Evolutionary conservation across 169 alveolate genomes (phyloP), one percentile per base, ranked within the genome.

Genomic region (Neospora caninum): DNA sequence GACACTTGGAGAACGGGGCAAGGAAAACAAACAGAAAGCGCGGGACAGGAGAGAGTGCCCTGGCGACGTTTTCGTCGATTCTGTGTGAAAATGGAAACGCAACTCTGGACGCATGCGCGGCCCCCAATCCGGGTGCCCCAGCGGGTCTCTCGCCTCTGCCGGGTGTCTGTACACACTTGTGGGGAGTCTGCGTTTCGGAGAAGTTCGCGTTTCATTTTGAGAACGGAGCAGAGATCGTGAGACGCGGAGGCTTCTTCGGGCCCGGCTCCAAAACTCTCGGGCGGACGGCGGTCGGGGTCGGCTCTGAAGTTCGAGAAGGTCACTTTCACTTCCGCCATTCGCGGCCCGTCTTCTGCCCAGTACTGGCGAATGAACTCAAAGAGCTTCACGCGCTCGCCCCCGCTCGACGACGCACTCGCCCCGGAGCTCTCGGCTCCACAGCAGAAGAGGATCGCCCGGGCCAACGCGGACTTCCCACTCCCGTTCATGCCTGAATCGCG

Each of bases 361-460:
- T 91, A 82, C 34, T 91, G 80, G 42, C 94, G 36, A 25, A 91
- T 91, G 80, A 64, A 91, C 38, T 91, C 94, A 67, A 38, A 91
- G 49, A 91, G 64, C 20, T 87, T 86, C 39, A 41, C 91, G 34
- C 73, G 43, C 45, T 91, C 94, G 31, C 91, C 87, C 42, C 45
- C 69, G 34, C n/a, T 43, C n/a, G 80, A 13, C n/a, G 69, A 41
- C 22, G 67, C 78, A 31, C 91, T 42, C 49, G 73, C 34, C 38
- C n/a, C 80, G 82, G 58, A 73, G 87, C 91, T 91, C 91, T 91
- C 94, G 9, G 86, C 94, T 4, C 94, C 94, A 67, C 94, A 91
- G 45, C 94, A 91, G 16, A 91, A 41, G 49, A 91, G 87, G 49
- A 91, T 82, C 36, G 94, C 94, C 53, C 87, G 86, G 0, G 91